Evolutionary conservation across 2,329 filamentous ascomycete species (phyloP), one percentile per base, ranked within the genome.

Genomic region (Ophiostoma sp.): DNA sequence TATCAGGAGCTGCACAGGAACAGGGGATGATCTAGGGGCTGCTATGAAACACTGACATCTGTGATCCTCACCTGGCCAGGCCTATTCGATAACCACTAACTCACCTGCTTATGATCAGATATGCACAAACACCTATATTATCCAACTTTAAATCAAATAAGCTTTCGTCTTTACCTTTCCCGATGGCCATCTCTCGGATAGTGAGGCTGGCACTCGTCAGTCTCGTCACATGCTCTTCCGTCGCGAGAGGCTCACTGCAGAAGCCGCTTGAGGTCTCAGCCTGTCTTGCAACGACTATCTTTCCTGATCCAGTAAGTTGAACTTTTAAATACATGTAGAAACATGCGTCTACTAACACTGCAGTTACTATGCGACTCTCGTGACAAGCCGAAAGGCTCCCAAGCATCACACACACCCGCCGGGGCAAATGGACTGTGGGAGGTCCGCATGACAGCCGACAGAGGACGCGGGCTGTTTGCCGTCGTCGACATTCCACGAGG

Each of bases 401-500:
- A 36, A 42, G 6, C 58, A 16, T 14, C 2, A 27, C 27, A 64
- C 42, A 47, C 41, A 16, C 38, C 40, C 12, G 4, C 18, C 14
- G 36, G 4, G 4, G 14, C 58, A 11, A 41, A 16, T 14, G 68
- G 42, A 16, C 55, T 70, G n/a, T 70, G 69, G 71, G 70, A 69
- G 66, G 69, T 72, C 62, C 67, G 69, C 60, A 62, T 62, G 45
- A 67, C 68, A n/a, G 73, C 76, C 0, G 74, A 75, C 45, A 81
- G 80, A 72, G 81, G 80, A 41, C 77, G 79, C 42, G 81, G 80
- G 58, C 76, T 79, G 68, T 76, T 81, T 69, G 80, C 80, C 1
- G 68, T 73, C 2, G 69, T 71, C 12, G n/a, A 68, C 47, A 77
- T 82, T 52, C 66, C 74, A 41, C 73, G 71, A 18, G 79, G 80